phyloP scores from a whole-genome alignment of 2,329 filamentous ascomycete genomes.

The Ophiocordyceps camponoti-rufipedis region DNA sequence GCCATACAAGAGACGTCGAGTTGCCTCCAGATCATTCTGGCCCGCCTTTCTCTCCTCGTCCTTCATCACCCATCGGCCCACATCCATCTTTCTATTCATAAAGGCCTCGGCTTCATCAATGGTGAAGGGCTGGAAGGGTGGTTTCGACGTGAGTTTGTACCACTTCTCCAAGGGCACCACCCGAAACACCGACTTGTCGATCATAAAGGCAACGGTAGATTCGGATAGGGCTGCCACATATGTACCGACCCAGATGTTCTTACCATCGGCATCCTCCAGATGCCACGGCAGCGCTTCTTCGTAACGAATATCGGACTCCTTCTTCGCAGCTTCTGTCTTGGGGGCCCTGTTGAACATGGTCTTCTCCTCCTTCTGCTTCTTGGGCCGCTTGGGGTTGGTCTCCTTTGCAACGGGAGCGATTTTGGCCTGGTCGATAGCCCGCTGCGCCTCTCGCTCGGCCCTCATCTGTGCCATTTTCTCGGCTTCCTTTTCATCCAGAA shows the following conservation, averaged over 20 bases:
- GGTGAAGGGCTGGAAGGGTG: slow-evolving; percentile 57
- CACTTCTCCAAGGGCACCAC: slow-evolving; percentile 91
- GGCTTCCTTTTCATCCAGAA: slow-evolving; percentile 36
- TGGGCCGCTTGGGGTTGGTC: slow-evolving; percentile 25
- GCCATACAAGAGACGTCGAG: slow-evolving; percentile 30
- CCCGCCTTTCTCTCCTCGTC: slow-evolving; percentile 39
- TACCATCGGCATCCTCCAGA: slow-evolving; percentile 87
- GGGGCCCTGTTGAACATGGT: slow-evolving; percentile 76
- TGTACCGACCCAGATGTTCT: slow-evolving; percentile 81
- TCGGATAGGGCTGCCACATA: slow-evolving; percentile 83
- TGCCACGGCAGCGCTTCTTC: slow-evolving; percentile 96
- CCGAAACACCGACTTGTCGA: slow-evolving; percentile 51
- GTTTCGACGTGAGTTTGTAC: slow-evolving; percentile 75
- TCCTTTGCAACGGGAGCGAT: slow-evolving; percentile 69
- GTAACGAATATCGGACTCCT: slow-evolving; percentile 55
- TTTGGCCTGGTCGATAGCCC: slow-evolving; percentile 74
- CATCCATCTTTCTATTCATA: slow-evolving; percentile 61
- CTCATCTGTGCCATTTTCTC: slow-evolving; percentile 51
- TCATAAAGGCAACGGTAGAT: slow-evolving; percentile 63
- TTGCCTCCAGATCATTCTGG: slow-evolving; percentile 42
- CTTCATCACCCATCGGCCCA: slow-evolving; percentile 66
- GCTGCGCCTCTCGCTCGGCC: slow-evolving; percentile 69
- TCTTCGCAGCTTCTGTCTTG: slow-evolving; percentile 62
- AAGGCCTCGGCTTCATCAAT: slow-evolving; percentile 73
- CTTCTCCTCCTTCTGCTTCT: slow-evolving; percentile 66